phyloP scores from a whole-genome alignment of 140 eudicot species.

The Senecio squalidus region DNA sequence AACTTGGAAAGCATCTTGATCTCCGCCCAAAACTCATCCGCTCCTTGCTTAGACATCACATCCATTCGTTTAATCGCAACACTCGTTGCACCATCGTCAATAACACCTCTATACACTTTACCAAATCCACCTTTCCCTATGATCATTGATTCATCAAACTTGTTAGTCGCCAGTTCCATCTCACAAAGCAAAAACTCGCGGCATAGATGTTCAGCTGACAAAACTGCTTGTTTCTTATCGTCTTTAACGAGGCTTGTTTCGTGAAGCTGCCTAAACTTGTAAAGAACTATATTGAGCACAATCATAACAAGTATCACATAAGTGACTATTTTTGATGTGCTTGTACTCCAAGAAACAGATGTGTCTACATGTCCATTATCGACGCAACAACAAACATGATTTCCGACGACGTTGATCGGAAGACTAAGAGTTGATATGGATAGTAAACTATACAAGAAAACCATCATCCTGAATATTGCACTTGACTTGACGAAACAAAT shows the following conservation, averaged over 20 bases:
- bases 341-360: constrained; percentile 4
- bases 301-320: constrained; percentile 18
- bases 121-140: constrained; percentile 38
- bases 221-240: not conserved
- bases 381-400: constrained; percentile 8
- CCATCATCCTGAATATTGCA: constrained; percentile 12
- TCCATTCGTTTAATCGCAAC: constrained; percentile 32
- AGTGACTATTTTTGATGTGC: not conserved
- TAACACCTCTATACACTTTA: constrained; percentile 25
- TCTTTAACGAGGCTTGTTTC: constrained; percentile 2
- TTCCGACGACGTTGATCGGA: too few relatives aligned
- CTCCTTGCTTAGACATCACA: constrained; percentile 28
- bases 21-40: constrained; percentile 29
- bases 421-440: constrained; percentile 2
- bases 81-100: constrained; percentile 11
- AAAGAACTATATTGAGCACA: constrained; percentile 23
- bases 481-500: too few relatives aligned
- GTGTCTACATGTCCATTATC: not conserved
- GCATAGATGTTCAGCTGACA: constrained; percentile 10
- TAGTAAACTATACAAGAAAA: constrained; percentile 4
- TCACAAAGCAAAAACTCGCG: constrained; percentile 18
- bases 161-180: constrained; percentile 28
- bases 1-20: constrained; percentile 29
- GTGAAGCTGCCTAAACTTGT: constrained; percentile 16
- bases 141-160: constrained; percentile 15